phyloP scores from a whole-genome alignment of 257 asterid genomes.

The Perilla frutescens region DNA sequence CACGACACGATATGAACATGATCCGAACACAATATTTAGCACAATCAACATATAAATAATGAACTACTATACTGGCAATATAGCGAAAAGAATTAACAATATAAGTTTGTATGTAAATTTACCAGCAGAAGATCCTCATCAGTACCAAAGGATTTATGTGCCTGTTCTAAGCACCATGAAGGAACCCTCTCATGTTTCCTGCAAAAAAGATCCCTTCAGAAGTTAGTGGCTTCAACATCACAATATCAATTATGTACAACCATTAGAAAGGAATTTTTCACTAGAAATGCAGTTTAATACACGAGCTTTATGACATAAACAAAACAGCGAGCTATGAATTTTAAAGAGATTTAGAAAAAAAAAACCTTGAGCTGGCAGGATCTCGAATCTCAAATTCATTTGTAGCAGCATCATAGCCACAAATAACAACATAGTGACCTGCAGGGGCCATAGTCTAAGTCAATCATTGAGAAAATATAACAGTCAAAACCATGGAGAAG shows the following conservation, averaged over 20 bases:
- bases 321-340: neutral
- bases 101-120: constrained; percentile 25
- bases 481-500: constrained; percentile 1
- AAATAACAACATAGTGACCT: constrained; percentile 91
- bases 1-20: no score
- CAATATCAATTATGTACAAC: neutral
- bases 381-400: constrained; percentile 97
- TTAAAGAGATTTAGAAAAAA: constrained; percentile 2
- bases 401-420: constrained; percentile 82
- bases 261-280: neutral
- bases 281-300: constrained; percentile 9
- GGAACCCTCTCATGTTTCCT: constrained; percentile 76
- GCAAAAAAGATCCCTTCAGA: constrained; percentile 21
- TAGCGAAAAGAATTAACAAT: neutral
- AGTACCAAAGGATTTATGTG: constrained; percentile 91
- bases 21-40: neutral
- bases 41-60: neutral
- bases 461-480: constrained; percentile 18
- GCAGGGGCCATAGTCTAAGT: constrained; percentile 29
- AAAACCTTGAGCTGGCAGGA: constrained; percentile 92
- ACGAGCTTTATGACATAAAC: constrained; percentile 16
- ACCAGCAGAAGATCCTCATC: constrained; percentile 98
- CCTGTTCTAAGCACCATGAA: constrained; percentile 74
- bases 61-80: neutral
- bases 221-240: constrained; percentile 19